Evolutionary conservation across 176 grass and related monocot genomes (phyloP), one percentile per base, ranked within the genome.

Genomic region (Leersia perrieri): DNA sequence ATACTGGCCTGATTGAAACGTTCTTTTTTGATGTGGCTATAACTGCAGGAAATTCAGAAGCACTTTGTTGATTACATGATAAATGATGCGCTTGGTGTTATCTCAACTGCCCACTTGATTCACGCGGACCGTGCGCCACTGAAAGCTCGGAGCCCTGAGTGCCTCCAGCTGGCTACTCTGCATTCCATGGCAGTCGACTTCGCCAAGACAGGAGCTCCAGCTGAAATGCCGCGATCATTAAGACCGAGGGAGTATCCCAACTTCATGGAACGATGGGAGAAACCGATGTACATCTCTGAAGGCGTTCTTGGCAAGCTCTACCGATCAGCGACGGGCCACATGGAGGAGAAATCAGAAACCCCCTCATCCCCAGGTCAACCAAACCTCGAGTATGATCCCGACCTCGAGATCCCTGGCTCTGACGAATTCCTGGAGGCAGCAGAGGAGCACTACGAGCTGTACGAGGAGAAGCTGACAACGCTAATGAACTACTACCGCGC

Each of bases 121-220:
- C 78, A 98, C 5, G 90, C 88, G 10, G 95, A 98, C 62, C 81
- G 88, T 41, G 49, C 88, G 39, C 92, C 86, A 26, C 33, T 70
- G 71, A 98, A 98, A 95, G 90, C 92, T 42, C 88, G 88, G 16
- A 91, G 92, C 38, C 58, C 80, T 0, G 91, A 91, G 73, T 95
- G 95, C 86, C 82, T 98, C 22, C 62, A 95, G 79, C 85, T 95
- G 34, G 96, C 96, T 1, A 76, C 82, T 60, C 82, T 98, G 63
- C 96, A 98, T 63, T 98, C 96, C 67, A 95, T 93, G 96, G 90
- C 92, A 0, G 92, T 98, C 0, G 96, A 98, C 61, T 98, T 98
- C 11, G 96, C 96, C 55, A 95, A 98, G 88, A 88, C 92, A 0
- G 96, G 96, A 53, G 79, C 84, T 83, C 90, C 90, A 55, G 95